Evolutionary conservation across 352 stramenopile genomes (phyloP), one percentile per base, ranked within the genome.

Genomic region (Pythium periplocum): DNA sequence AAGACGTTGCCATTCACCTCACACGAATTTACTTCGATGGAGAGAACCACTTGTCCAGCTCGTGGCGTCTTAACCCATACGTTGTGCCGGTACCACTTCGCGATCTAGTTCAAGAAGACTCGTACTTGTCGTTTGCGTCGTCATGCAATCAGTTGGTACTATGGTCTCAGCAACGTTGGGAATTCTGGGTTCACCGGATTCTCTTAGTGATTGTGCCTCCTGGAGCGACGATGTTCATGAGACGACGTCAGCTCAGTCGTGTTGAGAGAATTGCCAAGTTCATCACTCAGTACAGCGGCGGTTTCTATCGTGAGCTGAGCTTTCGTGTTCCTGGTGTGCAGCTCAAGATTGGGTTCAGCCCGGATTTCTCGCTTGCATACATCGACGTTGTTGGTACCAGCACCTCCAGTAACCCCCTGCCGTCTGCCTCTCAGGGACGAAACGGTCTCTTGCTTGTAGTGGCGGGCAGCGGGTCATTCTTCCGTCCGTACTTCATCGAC

Each of bases 281-380:
- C 50, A 69, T 91, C 36, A 67, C 64, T 35, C 68, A 85, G 10
- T 84, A 83, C 51, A 78, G 79, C 11, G 75, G 73, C 5, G 73
- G 84, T 12, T 92, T 94, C 49, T 90, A 90, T 39, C 81, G 84
- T 37, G 82, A 92, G 53, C 75, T 91, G 43, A 87, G 86, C 51
- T 86, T 91, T 53, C 79, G 82, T 11, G 74, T 83, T 17, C 79
- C 90, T 53, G 77, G 80, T 12, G 83, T 76, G 35, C 71, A 86
- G 49, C 66, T 91, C 12, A 91, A 93, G 48, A 65, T 94, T 51
- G 84, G 84, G 6, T 93, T 92, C 67, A 93, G 82, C 44, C 57
- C 81, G 10, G 84, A 94, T 59, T 91, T 93, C 58, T 92, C 80
- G 5, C 73, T 93, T 32, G 78, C 74, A 47, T 94, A 93, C 45